Evolutionary conservation across 441 rosid species (phyloP).

Genomic region (Brassica balearica): DNA sequence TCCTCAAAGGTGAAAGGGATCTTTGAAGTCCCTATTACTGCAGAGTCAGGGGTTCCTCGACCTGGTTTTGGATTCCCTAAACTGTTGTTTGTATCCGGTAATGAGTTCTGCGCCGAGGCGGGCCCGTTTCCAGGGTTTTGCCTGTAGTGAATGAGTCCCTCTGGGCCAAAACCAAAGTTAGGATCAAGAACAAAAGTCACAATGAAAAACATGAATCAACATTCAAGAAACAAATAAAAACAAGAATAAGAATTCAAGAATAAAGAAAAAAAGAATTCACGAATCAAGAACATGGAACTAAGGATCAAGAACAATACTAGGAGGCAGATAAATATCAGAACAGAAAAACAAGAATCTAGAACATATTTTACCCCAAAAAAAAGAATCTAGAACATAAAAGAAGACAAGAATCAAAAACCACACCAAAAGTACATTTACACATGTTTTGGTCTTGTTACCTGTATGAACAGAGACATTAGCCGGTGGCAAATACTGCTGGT

Average conservation of each 20-base stretch:
- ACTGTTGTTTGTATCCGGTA: conserved; percentile 47
- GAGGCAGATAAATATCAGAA: conserved; percentile 8
- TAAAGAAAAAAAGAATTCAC: too few relatives aligned
- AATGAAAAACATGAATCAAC: neutral
- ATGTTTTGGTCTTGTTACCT: conserved; percentile 44
- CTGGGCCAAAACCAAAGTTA: conserved; percentile 8
- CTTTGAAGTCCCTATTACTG: conserved; percentile 52
- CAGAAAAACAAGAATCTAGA: neutral
- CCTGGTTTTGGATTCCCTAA: conserved; percentile 36
- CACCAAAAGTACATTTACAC: neutral
- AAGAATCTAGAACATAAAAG: neutral
- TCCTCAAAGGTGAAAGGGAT: conserved; percentile 66
- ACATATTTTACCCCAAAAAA: neutral
- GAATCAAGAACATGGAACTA: too few relatives aligned
- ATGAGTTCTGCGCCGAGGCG: conserved; percentile 40
- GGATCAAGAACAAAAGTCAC: neutral
- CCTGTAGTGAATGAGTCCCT: conserved; percentile 49
- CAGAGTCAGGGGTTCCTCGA: conserved; percentile 53
- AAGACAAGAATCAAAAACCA: neutral
- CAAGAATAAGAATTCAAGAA: neutral
- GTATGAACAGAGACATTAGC: conserved; percentile 52
- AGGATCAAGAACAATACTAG: neutral
- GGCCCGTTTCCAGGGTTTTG: conserved; percentile 44
- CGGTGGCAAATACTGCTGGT: conserved; percentile 56
- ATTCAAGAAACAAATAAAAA: neutral